Base-by-base conservation (phyloP, 108 stramenopile genomes). In the Stephanodiscus minutulus region DNA sequence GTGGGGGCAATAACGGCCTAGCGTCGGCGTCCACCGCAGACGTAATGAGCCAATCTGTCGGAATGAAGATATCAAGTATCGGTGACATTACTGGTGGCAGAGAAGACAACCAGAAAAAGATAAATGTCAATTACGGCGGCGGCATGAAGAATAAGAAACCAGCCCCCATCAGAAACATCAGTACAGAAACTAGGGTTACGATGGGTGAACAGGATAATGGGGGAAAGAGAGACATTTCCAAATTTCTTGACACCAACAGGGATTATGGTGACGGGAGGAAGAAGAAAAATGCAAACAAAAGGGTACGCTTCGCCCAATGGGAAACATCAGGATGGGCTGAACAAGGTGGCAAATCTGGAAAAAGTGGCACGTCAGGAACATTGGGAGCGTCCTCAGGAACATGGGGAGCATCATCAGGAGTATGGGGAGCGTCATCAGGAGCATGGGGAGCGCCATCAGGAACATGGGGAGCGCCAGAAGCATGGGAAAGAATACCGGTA, bases 201-300 rank as follows among this genome's bases (percentile, higher is more conserved):
- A 53, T 1, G 22, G 20, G 20, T 2, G 25, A 53, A 25, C 12
- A 27, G 4, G 25, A 53, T 27, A 53, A 21, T 3, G 52, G 52
- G 10, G 52, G 52, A 9, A 53, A 53, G 11, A 53, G 52, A 53
- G 25, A 53, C 22, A 53, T 24, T 11, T 25, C 52, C 52, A 53
- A 10, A 53, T 11, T 27, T 9, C 4, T 12, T 53, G 52, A 10
- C 22, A 27, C 52, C 52, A 53, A 13, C 3, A 13, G 15, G 13
- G 39, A 11, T 9, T 39, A 8, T 39, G 39, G 39, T 39, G 8
- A 8, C 11, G 39, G 10, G 39, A 13, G 13, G 43, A 44, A 25
- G 24, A 53, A 53, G 10, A 53, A 53, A 22, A 53, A 25, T 53
- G 25, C 25, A 27, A 53, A 53, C 25, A 24, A 53, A 0, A 53